A percentile compares a stretch with the other conserved stretches of the same genome.
These are phyloP conservation scores for Triadica sebifera DNA, from an alignment of 345 rosid genomes.

Conservation along the genomic window DNA sequence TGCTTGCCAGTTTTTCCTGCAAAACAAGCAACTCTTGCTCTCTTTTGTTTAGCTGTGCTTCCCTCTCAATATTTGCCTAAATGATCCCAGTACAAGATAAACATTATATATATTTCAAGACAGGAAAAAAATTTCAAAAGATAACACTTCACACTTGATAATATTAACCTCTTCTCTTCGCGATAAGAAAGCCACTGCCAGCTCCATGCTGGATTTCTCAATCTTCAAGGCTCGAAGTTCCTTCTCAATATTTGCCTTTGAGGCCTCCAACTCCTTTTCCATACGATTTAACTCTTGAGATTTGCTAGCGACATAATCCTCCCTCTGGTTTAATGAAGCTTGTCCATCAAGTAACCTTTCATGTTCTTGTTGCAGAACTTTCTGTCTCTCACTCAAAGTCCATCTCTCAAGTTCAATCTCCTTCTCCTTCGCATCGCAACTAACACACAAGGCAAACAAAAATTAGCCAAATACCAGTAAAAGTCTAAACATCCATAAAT, in stretches of 20 bases:
- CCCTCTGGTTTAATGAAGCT: slow-evolving; percentile 74
- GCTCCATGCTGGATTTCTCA: slow-evolving; percentile 58
- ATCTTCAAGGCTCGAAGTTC: slow-evolving; percentile 50
- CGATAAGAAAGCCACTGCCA: slow-evolving; percentile 42
- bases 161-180: slow-evolving; percentile 77
- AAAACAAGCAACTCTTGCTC: slow-evolving; percentile 75
- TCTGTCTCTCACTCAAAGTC: slow-evolving; percentile 67
- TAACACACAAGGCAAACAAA: slow-evolving; percentile 27
- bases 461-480: background rate
- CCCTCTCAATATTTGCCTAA: slow-evolving; percentile 59
- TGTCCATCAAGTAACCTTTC: slow-evolving; percentile 74
- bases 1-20: slow-evolving; percentile 65
- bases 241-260: slow-evolving; percentile 50
- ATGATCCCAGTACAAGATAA: slow-evolving; percentile 13
- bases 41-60: slow-evolving; percentile 54
- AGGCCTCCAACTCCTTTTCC: slow-evolving; percentile 57
- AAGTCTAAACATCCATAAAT: background rate
- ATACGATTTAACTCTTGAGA: slow-evolving; percentile 61
- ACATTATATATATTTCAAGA: slow-evolving; percentile 10
- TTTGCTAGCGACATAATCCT: slow-evolving; percentile 64
- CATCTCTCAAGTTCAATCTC: slow-evolving; percentile 63
- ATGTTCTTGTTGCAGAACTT: slow-evolving; percentile 72
- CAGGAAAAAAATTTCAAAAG: background rate
- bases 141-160: background rate
- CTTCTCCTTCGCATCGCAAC: slow-evolving; percentile 82